Percentiles rank a stretch among this genome's conserved stretches.
phyloP scores from a whole-genome alignment of 441 rosid genomes.

The Arabidopsis hybrid region DNA sequence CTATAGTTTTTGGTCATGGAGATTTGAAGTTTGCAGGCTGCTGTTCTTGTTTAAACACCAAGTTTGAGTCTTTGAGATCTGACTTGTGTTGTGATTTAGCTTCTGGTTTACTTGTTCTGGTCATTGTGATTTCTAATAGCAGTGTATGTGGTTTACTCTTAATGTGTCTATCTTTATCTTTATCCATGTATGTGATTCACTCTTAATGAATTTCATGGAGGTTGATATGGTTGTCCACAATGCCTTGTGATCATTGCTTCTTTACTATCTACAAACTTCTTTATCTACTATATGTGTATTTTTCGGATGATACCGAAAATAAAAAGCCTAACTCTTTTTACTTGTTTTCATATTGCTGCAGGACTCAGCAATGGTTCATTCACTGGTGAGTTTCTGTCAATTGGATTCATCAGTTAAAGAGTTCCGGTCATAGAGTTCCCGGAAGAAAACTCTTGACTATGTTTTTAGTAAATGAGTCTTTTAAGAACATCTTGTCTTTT shows the following conservation, averaged over 20 bases:
- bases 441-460: background rate
- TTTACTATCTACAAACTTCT: background rate
- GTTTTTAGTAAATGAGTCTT: background rate
- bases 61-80: slow-evolving; percentile 28
- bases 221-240: background rate
- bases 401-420: slow-evolving; percentile 1
- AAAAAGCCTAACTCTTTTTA: slow-evolving; percentile 18
- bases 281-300: background rate
- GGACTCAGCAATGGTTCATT: slow-evolving; percentile 79
- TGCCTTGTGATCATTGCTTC: background rate
- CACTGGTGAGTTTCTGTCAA: slow-evolving; percentile 59
- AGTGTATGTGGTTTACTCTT: slow-evolving; percentile 2
- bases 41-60: background rate
- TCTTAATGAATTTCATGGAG: background rate
- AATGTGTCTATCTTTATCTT: too few relatives aligned
- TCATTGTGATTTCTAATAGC: background rate
- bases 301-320: background rate
- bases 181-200: background rate
- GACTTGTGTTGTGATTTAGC: slow-evolving; percentile 1
- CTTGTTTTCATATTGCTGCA: slow-evolving; percentile 48
- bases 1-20: slow-evolving; percentile 16
- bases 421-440: background rate
- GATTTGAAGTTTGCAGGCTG: slow-evolving; percentile 7
- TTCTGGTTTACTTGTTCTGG: slow-evolving; percentile 9
- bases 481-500: background rate